Conservation (phyloP, 176 grass and related monocot genomes). For the Raddia guianensis region DNA sequence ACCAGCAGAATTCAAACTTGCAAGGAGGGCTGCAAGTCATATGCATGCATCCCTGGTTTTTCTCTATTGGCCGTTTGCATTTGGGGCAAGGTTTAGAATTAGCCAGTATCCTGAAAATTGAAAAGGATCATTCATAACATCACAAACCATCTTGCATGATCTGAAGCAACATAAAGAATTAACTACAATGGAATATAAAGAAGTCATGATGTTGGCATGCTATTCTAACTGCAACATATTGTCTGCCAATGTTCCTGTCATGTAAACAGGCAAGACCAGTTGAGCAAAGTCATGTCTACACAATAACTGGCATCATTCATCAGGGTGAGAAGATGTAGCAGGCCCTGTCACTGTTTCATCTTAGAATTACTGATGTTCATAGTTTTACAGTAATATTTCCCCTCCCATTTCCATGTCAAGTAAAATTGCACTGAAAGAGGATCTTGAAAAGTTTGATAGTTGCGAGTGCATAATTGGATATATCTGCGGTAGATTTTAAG, state of each 20-base stretch:
- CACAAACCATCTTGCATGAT: constrained; percentile 37
- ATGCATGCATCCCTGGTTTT: constrained; percentile 98
- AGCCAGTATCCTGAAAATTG: constrained; percentile 88
- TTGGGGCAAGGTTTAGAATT: constrained; percentile 98
- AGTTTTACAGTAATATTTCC: neutral
- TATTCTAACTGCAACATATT: constrained; percentile 17
- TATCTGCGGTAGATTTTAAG: neutral
- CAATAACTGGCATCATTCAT: neutral
- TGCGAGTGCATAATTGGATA: neutral
- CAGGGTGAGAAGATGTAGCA: neutral
- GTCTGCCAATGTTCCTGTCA: neutral
- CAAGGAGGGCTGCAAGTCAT: constrained; percentile 97
- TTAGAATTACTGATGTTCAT: neutral
- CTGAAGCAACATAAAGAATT: constrained; percentile 16
- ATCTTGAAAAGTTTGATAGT: neutral
- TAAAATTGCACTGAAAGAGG: neutral
- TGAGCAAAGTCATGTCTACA: neutral
- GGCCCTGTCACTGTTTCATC: neutral
- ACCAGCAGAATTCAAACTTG: constrained; percentile 99
- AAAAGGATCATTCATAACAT: constrained; percentile 36
- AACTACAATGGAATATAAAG: neutral
- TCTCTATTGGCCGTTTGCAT: constrained; percentile 96
- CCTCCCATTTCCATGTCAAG: neutral
- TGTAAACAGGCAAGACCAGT: neutral
- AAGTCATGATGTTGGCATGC: neutral